Evolutionary conservation across 768 basidiomycete species (phyloP).

Genomic region (Lactarius indigo): DNA sequence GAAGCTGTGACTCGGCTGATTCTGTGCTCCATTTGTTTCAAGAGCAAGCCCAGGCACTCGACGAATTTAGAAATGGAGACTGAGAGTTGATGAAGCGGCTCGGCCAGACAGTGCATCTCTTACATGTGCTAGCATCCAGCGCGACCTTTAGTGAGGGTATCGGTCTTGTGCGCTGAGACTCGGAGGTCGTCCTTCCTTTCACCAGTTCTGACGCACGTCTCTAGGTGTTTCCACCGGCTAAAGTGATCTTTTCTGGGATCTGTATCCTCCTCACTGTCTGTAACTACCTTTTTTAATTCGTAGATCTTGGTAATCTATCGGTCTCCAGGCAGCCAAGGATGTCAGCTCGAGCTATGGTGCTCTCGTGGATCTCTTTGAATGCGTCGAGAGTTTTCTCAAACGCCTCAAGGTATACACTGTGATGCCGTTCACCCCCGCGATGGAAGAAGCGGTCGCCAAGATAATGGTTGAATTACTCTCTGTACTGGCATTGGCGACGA

Average conservation of each 20-base stretch:
- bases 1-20: background rate
- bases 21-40: no score
- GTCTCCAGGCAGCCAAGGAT: background rate
- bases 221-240: background rate
- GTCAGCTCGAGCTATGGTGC: slow-evolving; percentile 3
- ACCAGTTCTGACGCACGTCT: background rate
- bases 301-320: background rate
- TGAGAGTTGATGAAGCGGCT: background rate
- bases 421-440: background rate
- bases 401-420: slow-evolving; percentile 3
- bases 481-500: slow-evolving; percentile 10
- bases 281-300: no score
- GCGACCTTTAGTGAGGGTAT: no score
- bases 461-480: slow-evolving; percentile 8
- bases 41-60: no score
- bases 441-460: background rate
- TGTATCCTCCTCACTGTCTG: background rate
- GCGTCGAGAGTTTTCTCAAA: background rate
- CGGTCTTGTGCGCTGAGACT: background rate
- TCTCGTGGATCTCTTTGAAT: background rate
- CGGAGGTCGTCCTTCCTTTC: background rate
- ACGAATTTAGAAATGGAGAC: no score
- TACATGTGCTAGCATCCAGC: background rate
- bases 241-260: background rate
- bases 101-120: background rate